Evolutionary conservation across 2,329 filamentous ascomycete species (phyloP), one percentile per base, ranked within the genome.

Genomic region (Cucurbitaria berberidis): DNA sequence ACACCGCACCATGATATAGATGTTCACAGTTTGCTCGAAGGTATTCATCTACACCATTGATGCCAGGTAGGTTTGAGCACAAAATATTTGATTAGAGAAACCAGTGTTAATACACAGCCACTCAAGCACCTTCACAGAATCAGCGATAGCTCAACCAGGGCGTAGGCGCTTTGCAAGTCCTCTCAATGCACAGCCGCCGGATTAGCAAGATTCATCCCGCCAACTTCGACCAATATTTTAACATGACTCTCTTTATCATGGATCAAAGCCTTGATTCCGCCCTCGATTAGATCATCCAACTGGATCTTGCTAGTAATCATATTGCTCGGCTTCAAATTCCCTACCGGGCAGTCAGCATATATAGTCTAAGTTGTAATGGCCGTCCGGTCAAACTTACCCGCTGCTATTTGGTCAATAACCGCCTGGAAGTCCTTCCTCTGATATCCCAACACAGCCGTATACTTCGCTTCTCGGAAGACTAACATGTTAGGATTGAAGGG

Each of bases 221-320:
- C 64, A 8, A 76, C 57, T 21, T 85, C 80, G 1, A 88, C 82
- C 40, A 88, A 59, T 26, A 88, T 83, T 73, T 88, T 88, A 24
- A 87, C 84, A 62, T 87, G 83, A 47, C 80, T 82, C 40, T 87
- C 83, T 63, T 84, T 86, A 56, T 87, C 80, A 6, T 82, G 72
- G 29, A 86, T 81, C 48, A 88, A 70, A 1, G 82, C 77, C 50
- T 81, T 77, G 58, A 87, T 83, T 0, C 84, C 86, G 32, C 82
- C 78, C 29, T 86, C 78, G 0, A 86, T 82, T 10, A 87, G 70
- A 16, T 83, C 75, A 18, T 84, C 80, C 35, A 88, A 73, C 43
- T 75, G 69, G 36, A 88, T 83, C 63, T 77, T 84, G 44, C 80
- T 78, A 0, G 85, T 88, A 36, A 89, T 86, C 86, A 88, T 87